Evolutionary conservation across 2,329 filamentous ascomycete species (phyloP).

Genomic region (Tolypocladium ophioglossoides): DNA sequence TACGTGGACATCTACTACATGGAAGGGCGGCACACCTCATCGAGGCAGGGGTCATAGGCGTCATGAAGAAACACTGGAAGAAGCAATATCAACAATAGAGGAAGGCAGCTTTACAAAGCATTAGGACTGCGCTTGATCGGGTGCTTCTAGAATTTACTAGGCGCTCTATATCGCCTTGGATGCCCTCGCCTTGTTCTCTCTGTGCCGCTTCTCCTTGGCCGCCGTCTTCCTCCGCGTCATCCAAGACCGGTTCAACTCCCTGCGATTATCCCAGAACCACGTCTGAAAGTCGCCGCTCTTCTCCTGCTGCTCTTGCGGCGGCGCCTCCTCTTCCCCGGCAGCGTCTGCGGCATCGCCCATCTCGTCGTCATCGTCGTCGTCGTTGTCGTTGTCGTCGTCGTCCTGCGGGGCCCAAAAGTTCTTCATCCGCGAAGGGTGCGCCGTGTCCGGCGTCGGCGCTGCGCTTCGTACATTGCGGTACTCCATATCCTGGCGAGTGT

Average conservation of each 20-base stretch:
- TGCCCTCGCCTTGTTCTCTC: slow-evolving; percentile 50
- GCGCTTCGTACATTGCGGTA: slow-evolving; percentile 70
- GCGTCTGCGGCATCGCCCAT: slow-evolving; percentile 18
- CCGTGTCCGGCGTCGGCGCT: slow-evolving; percentile 90
- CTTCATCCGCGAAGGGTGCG: slow-evolving; percentile 57
- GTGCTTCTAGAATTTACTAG: not conserved
- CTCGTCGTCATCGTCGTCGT: slow-evolving; percentile 17
- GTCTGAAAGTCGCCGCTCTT: slow-evolving; percentile 49
- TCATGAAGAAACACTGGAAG: not conserved
- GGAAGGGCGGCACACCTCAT: not conserved
- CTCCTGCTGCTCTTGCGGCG: slow-evolving; percentile 10
- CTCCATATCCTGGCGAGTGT: slow-evolving; percentile 67
- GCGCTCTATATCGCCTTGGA: slow-evolving; percentile 22
- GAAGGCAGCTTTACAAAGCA: not conserved
- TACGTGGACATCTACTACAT: too few species aligned
- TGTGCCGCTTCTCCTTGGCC: slow-evolving; percentile 56
- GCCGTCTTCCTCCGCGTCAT: slow-evolving; percentile 52
- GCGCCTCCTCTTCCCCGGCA: slow-evolving; percentile 11
- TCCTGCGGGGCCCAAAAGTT: slow-evolving; percentile 41
- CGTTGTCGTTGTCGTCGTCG: slow-evolving; percentile 20
- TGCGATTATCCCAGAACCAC: slow-evolving; percentile 58
- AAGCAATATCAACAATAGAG: not conserved
- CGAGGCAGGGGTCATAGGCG: not conserved
- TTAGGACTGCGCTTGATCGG: not conserved
- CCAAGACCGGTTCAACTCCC: slow-evolving; percentile 56